Percentiles rank a stretch among this genome's conserved stretches.
Conservation (phyloP, 1,284 basidiomycete species). For the Moesziomyces aphidis region DNA sequence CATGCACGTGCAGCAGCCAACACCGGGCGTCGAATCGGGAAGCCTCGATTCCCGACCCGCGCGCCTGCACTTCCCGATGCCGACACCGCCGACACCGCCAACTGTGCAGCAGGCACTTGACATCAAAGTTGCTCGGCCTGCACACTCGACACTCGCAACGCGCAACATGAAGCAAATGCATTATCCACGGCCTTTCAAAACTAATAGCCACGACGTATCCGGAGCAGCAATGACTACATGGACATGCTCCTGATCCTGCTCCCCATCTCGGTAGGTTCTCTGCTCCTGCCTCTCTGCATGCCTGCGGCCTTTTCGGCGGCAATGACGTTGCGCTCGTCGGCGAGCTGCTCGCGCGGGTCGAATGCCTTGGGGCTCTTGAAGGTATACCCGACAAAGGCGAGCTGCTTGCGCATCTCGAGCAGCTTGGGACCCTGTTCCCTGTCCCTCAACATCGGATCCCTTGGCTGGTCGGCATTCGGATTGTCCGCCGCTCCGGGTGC, state of each 20-base stretch:
- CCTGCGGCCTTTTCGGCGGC: conserved; percentile 44
- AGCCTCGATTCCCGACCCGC: too few relatives aligned
- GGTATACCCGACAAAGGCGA: conserved; percentile 77
- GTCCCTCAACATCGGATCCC: conserved; percentile 87
- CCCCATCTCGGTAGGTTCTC: conserved; percentile 45
- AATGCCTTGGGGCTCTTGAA: conserved; percentile 62
- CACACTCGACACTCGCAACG: too few relatives aligned
- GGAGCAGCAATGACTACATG: conserved; percentile 32
- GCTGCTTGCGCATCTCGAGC: conserved; percentile 87
- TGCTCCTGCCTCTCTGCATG: conserved; percentile 22
- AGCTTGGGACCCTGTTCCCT: conserved; percentile 85
- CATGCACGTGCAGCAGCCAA: too few relatives aligned
- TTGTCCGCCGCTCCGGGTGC: conserved; percentile 85
- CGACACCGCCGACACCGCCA: too few relatives aligned
- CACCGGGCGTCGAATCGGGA: too few relatives aligned
- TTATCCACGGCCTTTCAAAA: too few relatives aligned
- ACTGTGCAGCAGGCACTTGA: too few relatives aligned
- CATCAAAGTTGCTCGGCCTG: too few relatives aligned
- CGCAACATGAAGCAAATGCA: too few relatives aligned
- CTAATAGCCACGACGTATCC: too few relatives aligned
- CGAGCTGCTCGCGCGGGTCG: conserved; percentile 50
- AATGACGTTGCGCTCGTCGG: conserved; percentile 38
- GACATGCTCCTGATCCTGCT: conserved; percentile 61
- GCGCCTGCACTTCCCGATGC: too few relatives aligned
- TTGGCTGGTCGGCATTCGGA: conserved; percentile 75